Percentiles rank a stretch among this genome's conserved stretches.
phyloP scores from a whole-genome alignment of 352 stramenopile genomes.

The Phytophthora fragariae region DNA sequence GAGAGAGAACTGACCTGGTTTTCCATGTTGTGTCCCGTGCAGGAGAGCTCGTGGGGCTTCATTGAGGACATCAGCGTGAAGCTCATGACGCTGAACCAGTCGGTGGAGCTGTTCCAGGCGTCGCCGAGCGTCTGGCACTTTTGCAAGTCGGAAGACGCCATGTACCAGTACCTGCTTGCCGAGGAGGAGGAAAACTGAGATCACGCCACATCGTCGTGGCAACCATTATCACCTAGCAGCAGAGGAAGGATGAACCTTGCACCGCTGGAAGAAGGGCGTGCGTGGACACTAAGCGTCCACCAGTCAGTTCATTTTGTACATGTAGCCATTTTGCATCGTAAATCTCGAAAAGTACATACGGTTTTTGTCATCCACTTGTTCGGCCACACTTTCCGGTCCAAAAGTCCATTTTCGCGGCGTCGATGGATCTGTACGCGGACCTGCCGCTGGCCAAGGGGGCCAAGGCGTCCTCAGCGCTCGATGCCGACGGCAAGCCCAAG shows the following conservation, averaged over 20 bases:
- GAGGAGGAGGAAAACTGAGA: conserved; percentile 69
- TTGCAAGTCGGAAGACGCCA: conserved; percentile 80
- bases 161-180: conserved; percentile 81
- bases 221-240: conserved; percentile 4
- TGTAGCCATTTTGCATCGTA: conserved; percentile 34
- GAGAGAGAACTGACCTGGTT: conserved; percentile 10
- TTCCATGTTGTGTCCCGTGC: conserved; percentile 11
- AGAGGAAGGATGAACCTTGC: conserved; percentile 6
- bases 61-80: conserved; percentile 83
- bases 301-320: conserved; percentile 31
- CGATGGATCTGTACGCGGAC: conserved; percentile 86
- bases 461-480: conserved; percentile 54
- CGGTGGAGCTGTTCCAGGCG: conserved; percentile 72
- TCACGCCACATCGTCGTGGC: not conserved
- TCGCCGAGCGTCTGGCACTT: conserved; percentile 85
- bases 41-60: conserved; percentile 87
- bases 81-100: conserved; percentile 67
- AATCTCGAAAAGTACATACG: conserved; percentile 19
- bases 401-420: not conserved
- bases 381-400: conserved; percentile 8
- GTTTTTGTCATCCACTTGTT: conserved; percentile 20
- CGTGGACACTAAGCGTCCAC: conserved; percentile 21
- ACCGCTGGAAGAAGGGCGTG: not conserved
- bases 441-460: conserved; percentile 74
- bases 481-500: conserved; percentile 61